Evolutionary conservation across 2,329 filamentous ascomycete genomes (phyloP).

Genomic region (Chrysosphaeria jannelii): DNA sequence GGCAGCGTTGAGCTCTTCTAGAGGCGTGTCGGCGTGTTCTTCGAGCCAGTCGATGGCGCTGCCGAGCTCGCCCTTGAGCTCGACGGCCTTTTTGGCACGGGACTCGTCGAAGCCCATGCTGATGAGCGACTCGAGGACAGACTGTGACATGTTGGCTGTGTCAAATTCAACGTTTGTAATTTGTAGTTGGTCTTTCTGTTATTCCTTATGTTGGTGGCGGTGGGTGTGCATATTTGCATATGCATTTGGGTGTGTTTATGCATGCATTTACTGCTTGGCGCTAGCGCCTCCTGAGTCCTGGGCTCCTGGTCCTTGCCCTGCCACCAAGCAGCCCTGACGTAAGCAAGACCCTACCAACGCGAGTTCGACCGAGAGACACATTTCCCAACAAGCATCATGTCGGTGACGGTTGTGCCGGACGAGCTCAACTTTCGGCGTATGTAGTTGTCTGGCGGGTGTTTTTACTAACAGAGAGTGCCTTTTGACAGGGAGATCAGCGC

Average conservation of each 20-base stretch:
- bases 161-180: neutral
- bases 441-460: slow-evolving; percentile 9
- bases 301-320: too few species aligned
- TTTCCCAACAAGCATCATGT: slow-evolving; percentile 58
- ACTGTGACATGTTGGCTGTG: slow-evolving; percentile 28
- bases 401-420: slow-evolving; percentile 68
- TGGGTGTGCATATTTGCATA: neutral
- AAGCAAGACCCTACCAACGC: too few species aligned
- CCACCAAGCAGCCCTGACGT: too few species aligned
- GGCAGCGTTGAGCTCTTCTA: slow-evolving; percentile 41
- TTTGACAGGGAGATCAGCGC: slow-evolving; percentile 36
- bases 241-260: neutral
- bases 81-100: slow-evolving; percentile 55
- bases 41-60: slow-evolving; percentile 87
- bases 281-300: neutral
- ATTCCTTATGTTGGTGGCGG: neutral
- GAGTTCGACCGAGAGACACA: too few species aligned
- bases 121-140: slow-evolving; percentile 28
- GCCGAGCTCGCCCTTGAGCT: slow-evolving; percentile 54
- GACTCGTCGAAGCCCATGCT: slow-evolving; percentile 63
- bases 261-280: neutral
- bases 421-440: slow-evolving; percentile 86
- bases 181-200: neutral
- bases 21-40: slow-evolving; percentile 57
- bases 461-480: slow-evolving; percentile 18